Conservation (phyloP, 495 filamentous ascomycete species). For the Halenospora varia region DNA sequence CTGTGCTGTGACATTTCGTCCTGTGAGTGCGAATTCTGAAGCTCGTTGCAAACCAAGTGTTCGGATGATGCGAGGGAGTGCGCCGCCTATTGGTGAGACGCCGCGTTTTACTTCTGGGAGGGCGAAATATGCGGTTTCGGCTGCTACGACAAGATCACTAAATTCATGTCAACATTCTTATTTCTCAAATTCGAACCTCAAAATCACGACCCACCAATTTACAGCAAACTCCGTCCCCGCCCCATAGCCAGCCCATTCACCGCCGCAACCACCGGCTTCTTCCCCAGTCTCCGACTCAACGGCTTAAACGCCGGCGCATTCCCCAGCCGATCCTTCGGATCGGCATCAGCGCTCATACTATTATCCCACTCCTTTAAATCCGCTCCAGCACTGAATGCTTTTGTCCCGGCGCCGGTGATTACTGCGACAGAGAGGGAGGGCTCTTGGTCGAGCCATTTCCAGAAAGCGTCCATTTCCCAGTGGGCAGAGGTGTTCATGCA, state of each 20-base stretch:
- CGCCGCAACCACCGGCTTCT: conserved; percentile 66
- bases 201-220: conserved; percentile 39
- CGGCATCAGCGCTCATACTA: conserved; percentile 33
- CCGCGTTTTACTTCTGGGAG: conserved; percentile 68
- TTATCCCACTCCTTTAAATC: conserved; percentile 49
- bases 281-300: conserved; percentile 47
- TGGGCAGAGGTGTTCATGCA: conserved; percentile 46
- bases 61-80: conserved; percentile 58
- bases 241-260: conserved; percentile 66
- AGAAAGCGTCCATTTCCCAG: conserved; percentile 44
- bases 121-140: conserved; percentile 47
- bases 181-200: no score
- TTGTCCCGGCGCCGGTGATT: conserved; percentile 44
- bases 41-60: conserved; percentile 64
- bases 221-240: conserved; percentile 68
- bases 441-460: conserved; percentile 54
- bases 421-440: conserved; percentile 50
- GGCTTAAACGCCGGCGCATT: conserved; percentile 47
- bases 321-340: conserved; percentile 35
- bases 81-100: conserved; percentile 64
- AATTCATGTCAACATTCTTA: background rate
- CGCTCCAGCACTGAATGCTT: conserved; percentile 53
- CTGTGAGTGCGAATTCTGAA: conserved; percentile 63
- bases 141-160: conserved; percentile 63
- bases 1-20: conserved; percentile 47